Evolutionary conservation across 2,329 filamentous ascomycete species (phyloP), one percentile per base, ranked within the genome.

Genomic region (Tolypocladium tropicale): DNA sequence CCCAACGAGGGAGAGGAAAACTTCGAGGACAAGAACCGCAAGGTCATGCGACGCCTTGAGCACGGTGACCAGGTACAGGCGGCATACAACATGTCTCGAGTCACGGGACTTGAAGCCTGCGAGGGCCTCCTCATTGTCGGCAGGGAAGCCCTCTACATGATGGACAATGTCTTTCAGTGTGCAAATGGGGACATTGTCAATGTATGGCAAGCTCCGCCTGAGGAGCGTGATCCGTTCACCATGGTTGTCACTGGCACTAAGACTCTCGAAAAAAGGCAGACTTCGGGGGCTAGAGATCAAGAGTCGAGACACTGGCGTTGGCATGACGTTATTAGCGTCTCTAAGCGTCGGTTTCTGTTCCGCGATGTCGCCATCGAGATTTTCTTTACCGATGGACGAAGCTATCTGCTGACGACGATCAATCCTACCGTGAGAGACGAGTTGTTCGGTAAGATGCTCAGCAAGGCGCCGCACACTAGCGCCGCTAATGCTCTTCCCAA

Each of bases 1-100:
- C 84, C 88, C 43, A 82, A 89, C 30, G 90, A 94, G 50, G 78
- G 73, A 1, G 82, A 85, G 16, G 84, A 87, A 62, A 86, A 85
- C 1, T 95, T 95, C 60, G 95, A 99, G 71, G 95, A 99, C 70
- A 97, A 96, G 75, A 97, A 99, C 66, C 83, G 95, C 49, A 96
- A 96, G 70, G 93, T 99, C 49, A 95, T 97, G 90, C 83, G 94
- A 53, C 93, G 90, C 60, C 78, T 99, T 12, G 88, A 96, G 63
- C 87, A 88, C 14, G 91, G 92, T 6, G 94, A 99, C 65, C 83
- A 92, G 56, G 93, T 99, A 2, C 90, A 96, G 68, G 88, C 90
- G 56, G 90, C 96, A 1, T 95, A 90, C 77, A 99, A 99, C 64
- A 86, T 97, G 53, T 97, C 94, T 18, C 86, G 94, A 12, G 93